Evolutionary conservation across 2,329 filamentous ascomycete species (phyloP), one percentile per base, ranked within the genome.

Genomic region (Aspergillus aculeatinus): DNA sequence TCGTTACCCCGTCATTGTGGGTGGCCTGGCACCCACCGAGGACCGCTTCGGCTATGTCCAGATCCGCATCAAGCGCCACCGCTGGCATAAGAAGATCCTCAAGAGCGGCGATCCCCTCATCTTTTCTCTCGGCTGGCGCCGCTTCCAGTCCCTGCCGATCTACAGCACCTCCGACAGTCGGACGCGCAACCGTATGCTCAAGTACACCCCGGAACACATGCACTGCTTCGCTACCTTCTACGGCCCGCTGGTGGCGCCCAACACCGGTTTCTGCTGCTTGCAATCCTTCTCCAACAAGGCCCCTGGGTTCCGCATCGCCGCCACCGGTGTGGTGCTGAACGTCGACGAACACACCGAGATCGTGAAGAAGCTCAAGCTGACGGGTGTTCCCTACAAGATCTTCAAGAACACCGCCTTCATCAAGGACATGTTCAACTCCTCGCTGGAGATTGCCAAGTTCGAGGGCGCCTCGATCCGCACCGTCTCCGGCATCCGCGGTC

Each of bases 391-490:
- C 1, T 96, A 95, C 84, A 98, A 98, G 80, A 96, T 98, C 77
- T 98, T 96, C 86, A 96, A 96, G 79, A 99, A 99, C 81, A 99
- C 95, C 0, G 93, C 95, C 44, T 99, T 99, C 75, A 92, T 99
- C 80, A 96, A 95, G 77, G 92, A 96, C 79, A 99, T 99, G 95
- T 99, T 99, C 83, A 92, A 87, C 73, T 89, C 89, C 0, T 84
- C 92, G 0, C 87, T 99, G 48, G 95, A 99, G 75, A 95, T 99
- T 65, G 94, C 95, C 70, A 99, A 98, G 74, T 99, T 99, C 72
- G 95, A 99, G 80, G 95, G 95, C 60, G 95, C 95, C 10, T 88
- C 91, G 58, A 94, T 99, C 79, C 92, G 93, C 73, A 99, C 96
- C 0, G 96, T 99, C 25, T 97, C 93, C 1, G 96, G 96, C 55